phyloP scores from a whole-genome alignment of 805 yeast genomes.

The Candida ascalaphidarum region DNA sequence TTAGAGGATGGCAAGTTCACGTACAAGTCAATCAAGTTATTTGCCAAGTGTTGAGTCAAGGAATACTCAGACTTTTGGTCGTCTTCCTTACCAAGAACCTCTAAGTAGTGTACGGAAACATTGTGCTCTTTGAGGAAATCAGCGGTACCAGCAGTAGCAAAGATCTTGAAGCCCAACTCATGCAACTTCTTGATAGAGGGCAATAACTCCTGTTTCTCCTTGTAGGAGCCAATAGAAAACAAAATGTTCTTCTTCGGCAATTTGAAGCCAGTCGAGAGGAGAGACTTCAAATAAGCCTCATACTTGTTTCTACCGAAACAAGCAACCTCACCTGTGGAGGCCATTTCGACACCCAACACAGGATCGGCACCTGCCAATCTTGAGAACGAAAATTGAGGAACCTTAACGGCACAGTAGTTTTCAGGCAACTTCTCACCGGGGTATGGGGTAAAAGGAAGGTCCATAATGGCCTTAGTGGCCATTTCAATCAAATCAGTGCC shows the following conservation, averaged over 20 bases:
- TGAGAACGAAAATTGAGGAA: slow-evolving; percentile 96
- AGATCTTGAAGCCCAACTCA: slow-evolving; percentile 81
- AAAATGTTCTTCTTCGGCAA: slow-evolving; percentile 92
- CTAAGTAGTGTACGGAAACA: slow-evolving; percentile 90
- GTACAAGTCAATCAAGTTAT: slow-evolving; percentile 91
- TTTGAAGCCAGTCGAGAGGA: slow-evolving; percentile 91
- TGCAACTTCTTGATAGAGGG: slow-evolving; percentile 77
- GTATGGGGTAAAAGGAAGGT: slow-evolving; percentile 78
- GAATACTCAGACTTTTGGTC: slow-evolving; percentile 91
- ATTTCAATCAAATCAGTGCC: slow-evolving; percentile 94
- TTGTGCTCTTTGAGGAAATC: slow-evolving; percentile 95
- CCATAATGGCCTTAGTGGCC: slow-evolving; percentile 95
- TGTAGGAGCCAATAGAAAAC: slow-evolving; percentile 91
- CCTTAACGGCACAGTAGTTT: slow-evolving; percentile 93
- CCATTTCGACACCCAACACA: slow-evolving; percentile 97
- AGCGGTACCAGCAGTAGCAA: slow-evolving; percentile 99
- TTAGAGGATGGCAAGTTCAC: slow-evolving; percentile 95
- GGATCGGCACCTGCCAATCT: slow-evolving; percentile 98
- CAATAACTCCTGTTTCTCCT: slow-evolving; percentile 88
- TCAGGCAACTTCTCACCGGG: slow-evolving; percentile 85
- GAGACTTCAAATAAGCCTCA: slow-evolving; percentile 93
- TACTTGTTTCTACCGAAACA: slow-evolving; percentile 92
- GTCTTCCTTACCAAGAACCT: slow-evolving; percentile 66
- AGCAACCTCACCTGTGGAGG: slow-evolving; percentile 98
- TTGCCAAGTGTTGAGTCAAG: slow-evolving; percentile 91